Evolutionary conservation across 2,329 filamentous ascomycete genomes (phyloP).

Genomic region (Sarocladium brachiariae): DNA sequence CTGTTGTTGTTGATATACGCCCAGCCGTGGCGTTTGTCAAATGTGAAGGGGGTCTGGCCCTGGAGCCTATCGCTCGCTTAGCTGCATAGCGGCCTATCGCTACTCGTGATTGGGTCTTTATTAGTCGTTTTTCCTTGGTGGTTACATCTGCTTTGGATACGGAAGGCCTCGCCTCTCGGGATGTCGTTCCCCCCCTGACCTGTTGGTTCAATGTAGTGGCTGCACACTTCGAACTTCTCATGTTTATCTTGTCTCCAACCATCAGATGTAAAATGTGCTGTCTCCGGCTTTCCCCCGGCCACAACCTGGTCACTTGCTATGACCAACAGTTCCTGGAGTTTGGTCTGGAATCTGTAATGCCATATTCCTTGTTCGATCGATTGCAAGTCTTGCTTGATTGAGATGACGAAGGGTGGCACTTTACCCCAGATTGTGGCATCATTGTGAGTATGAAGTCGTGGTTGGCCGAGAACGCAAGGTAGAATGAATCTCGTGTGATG

Average conservation of each 20-base stretch:
- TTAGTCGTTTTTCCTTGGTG: background rate
- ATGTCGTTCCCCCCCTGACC: background rate
- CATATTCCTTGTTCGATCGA: background rate
- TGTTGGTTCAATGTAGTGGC: background rate
- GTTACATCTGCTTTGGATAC: background rate
- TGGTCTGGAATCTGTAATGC: too few species aligned
- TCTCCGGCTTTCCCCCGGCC: too few species aligned
- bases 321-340: too few species aligned
- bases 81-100: conserved; percentile 4
- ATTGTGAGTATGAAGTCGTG: background rate
- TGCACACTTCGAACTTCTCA: background rate
- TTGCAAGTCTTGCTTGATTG: background rate
- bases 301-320: too few species aligned
- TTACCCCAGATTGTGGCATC: background rate
- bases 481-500: background rate
- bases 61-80: background rate
- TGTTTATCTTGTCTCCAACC: background rate
- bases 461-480: background rate
- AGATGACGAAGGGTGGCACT: background rate
- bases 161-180: conserved; percentile 1
- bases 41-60: background rate
- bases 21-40: background rate
- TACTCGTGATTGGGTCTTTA: conserved; percentile 3
- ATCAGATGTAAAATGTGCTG: too few species aligned
- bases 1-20: background rate